A percentile compares a stretch with the other conserved stretches of the same genome.
Evolutionary conservation across 1,139 yeast species (phyloP).

Genomic region (Pneumocystis wakefieldiae): DNA sequence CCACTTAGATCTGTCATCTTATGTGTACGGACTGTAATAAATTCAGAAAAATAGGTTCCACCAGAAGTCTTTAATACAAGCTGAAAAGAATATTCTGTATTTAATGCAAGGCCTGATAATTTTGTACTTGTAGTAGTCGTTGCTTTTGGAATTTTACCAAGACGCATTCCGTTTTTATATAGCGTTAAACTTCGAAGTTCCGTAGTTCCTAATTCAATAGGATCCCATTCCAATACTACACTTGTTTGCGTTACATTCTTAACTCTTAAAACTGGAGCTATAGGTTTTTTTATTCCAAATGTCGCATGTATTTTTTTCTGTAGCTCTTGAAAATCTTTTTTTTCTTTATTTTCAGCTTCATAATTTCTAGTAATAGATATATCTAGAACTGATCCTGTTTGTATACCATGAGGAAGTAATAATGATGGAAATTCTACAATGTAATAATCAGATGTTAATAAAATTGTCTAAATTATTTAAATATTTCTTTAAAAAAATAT

Average conservation of each 20-base stretch:
- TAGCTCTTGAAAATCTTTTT: constrained; percentile 40
- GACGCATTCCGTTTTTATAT: constrained; percentile 62
- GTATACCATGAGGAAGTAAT: constrained; percentile 73
- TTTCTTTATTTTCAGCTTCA: constrained; percentile 51
- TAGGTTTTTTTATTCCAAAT: constrained; percentile 64
- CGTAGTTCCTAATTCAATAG: constrained; percentile 69
- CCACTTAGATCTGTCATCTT: constrained; percentile 95
- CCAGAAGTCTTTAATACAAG: constrained; percentile 77
- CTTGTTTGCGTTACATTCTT: constrained; percentile 85
- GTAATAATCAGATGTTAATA: constrained; percentile 85
- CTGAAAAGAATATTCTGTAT: constrained; percentile 65
- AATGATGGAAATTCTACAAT: constrained; percentile 92
- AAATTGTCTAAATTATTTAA: constrained; percentile 35
- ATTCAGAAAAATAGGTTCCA: constrained; percentile 61
- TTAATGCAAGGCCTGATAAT: constrained; percentile 80
- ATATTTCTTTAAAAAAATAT: not conserved
- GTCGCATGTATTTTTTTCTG: constrained; percentile 61
- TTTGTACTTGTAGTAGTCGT: constrained; percentile 67
- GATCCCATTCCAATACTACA: constrained; percentile 90
- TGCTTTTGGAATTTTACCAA: constrained; percentile 81
- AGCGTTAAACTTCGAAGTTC: constrained; percentile 60
- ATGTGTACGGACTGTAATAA: constrained; percentile 63
- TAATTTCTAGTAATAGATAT: constrained; percentile 70
- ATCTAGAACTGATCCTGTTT: constrained; percentile 86
- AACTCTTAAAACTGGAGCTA: constrained; percentile 52